Evolutionary conservation across 192 early-diverging fungal species (phyloP).

Genomic region (Backusella liffmaniae): DNA sequence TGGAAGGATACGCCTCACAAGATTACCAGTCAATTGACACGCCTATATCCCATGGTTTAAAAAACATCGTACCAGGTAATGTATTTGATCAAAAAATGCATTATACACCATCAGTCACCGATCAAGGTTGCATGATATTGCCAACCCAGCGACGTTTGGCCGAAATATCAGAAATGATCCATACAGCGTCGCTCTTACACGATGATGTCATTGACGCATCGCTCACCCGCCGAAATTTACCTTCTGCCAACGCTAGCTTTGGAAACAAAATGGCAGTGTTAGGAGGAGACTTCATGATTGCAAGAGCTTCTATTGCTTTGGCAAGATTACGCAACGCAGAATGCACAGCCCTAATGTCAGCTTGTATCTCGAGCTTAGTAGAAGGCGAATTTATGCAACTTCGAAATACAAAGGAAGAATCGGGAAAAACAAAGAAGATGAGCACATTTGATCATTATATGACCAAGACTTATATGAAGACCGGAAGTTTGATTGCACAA

Average conservation of each 20-base stretch:
- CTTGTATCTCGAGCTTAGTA: conserved; percentile 89
- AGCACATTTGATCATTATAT: conserved; percentile 88
- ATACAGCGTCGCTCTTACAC: conserved; percentile 93
- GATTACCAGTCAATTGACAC: conserved; percentile 62
- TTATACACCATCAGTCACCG: conserved; percentile 29
- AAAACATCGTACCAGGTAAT: conserved; percentile 18
- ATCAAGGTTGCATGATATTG: conserved; percentile 56
- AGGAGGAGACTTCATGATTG: conserved; percentile 91
- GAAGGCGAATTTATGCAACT: conserved; percentile 99
- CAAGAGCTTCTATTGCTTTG: conserved; percentile 88
- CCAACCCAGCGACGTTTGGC: conserved; percentile 89
- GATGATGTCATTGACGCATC: conserved; percentile 85
- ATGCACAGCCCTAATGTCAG: conserved; percentile 90
- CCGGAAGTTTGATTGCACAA: conserved; percentile 91
- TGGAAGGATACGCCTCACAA: conserved; percentile 26
- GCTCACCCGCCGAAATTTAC: conserved; percentile 67
- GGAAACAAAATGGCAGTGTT: conserved; percentile 98
- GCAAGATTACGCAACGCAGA: conserved; percentile 87
- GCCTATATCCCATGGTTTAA: conserved; percentile 52
- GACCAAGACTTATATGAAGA: conserved; percentile 95
- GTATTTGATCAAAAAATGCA: conserved; percentile 12
- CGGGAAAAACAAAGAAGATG: conserved; percentile 17
- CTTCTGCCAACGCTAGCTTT: conserved; percentile 82
- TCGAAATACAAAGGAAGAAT: conserved; percentile 58
- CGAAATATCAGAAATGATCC: conserved; percentile 98